Conservation (phyloP, 805 yeast genomes). For the Jamesozyma spencerorum region DNA sequence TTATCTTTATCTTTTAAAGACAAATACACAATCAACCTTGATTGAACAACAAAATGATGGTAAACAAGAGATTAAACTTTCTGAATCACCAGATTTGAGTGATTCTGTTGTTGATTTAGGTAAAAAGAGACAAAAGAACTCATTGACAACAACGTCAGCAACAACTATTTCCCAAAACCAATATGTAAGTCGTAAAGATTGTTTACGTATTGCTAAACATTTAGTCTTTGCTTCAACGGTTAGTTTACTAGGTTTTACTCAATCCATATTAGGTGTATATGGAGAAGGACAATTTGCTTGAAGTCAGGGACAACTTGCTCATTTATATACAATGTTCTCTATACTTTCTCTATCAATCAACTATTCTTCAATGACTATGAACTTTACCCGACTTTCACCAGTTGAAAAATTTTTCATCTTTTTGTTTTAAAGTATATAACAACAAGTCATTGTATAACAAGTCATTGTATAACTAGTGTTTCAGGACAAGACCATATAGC, state of each 20-base stretch:
- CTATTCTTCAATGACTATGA: no score
- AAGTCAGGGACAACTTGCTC: background rate
- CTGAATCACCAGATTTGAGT: constrained; percentile 7
- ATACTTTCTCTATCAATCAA: background rate
- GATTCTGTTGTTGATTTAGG: constrained; percentile 26
- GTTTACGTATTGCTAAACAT: constrained; percentile 11
- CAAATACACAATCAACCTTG: background rate
- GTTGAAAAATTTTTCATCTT: no score
- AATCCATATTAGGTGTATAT: constrained; percentile 27
- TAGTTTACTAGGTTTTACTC: constrained; percentile 17
- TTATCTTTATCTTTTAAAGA: constrained; percentile 10
- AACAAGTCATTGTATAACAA: no score
- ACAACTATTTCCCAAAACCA: background rate
- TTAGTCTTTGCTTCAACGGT: constrained; percentile 10
- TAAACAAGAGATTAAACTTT: background rate
- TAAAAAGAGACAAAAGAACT: background rate
- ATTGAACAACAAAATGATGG: background rate
- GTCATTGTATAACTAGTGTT: background rate
- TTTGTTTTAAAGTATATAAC: no score
- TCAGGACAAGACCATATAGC: background rate
- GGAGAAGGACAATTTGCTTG: constrained; percentile 27
- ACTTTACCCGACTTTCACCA: no score
- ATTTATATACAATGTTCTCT: background rate
- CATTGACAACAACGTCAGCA: background rate
- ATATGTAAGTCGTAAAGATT: background rate